Conservation (phyloP, 352 stramenopile species). For the Thraustochytrium striatum region DNA sequence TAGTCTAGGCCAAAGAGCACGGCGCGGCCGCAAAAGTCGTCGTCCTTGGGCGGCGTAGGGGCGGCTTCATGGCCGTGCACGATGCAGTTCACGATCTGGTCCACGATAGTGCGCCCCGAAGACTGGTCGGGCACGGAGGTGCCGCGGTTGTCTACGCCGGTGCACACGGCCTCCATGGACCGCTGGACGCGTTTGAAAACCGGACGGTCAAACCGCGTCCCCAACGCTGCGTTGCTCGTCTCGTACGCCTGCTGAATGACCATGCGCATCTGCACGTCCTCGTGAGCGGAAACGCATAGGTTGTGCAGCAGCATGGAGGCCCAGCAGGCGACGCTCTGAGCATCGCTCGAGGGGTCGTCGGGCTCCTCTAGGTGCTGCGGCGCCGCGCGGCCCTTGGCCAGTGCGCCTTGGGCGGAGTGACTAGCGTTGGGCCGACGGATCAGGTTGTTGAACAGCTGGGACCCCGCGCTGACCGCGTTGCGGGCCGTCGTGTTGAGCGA, state of each 20-base stretch:
- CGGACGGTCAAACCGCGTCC: not conserved
- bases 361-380: not conserved
- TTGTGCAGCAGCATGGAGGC: constrained; percentile 35
- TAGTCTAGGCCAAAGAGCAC: constrained; percentile 20
- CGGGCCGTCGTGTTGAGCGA: constrained; percentile 20
- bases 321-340: too few species aligned
- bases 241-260: constrained; percentile 40
- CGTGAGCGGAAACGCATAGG: not conserved
- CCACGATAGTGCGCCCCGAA: not conserved
- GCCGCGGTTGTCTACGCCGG: not conserved
- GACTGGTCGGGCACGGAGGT: not conserved
- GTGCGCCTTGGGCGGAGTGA: not conserved
- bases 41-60: not conserved
- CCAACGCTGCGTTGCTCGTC: constrained; percentile 18
- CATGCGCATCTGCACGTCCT: constrained; percentile 43
- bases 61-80: not conserved
- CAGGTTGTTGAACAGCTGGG: constrained; percentile 37
- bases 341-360: not conserved
- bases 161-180: constrained; percentile 18
- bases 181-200: constrained; percentile 20
- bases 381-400: not conserved
- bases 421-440: not conserved
- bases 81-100: not conserved
- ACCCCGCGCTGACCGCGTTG: constrained; percentile 28
- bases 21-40: constrained; percentile 4